Conservation (phyloP, 345 rosid species). For the Populus nigra region DNA sequence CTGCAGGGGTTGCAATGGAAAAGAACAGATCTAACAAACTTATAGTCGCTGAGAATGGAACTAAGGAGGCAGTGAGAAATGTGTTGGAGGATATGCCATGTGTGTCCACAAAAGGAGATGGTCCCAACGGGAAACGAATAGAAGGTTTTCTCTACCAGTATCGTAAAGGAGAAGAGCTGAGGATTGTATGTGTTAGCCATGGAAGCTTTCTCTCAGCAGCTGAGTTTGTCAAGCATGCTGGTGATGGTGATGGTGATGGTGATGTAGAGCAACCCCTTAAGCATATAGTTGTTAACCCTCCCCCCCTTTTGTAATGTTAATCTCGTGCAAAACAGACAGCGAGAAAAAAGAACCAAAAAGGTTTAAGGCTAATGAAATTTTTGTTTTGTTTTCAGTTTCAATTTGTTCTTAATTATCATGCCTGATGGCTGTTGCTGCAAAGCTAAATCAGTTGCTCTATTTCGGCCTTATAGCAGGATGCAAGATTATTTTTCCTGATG, state of each 20-base stretch:
- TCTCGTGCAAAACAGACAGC: neutral
- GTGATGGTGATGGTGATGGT: constrained; percentile 32
- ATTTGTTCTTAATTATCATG: neutral
- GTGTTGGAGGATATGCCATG: constrained; percentile 31
- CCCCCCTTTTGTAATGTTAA: constrained; percentile 33
- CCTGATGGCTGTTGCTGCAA: too few species aligned
- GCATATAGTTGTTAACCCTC: constrained; percentile 31
- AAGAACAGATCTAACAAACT: constrained; percentile 5
- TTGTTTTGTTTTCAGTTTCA: neutral
- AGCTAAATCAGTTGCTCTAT: neutral
- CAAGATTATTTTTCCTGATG: neutral
- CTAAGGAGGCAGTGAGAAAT: constrained; percentile 24
- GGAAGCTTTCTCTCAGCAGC: constrained; percentile 31
- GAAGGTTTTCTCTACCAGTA: constrained; percentile 32
- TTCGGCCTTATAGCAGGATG: neutral
- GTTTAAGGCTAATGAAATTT: constrained; percentile 8
- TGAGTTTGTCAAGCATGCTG: constrained; percentile 33
- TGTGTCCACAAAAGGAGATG: constrained; percentile 29
- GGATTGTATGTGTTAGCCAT: constrained; percentile 36
- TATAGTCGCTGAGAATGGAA: constrained; percentile 5
- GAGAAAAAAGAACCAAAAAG: neutral
- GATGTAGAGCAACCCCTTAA: constrained; percentile 29
- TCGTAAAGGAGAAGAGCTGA: constrained; percentile 28
- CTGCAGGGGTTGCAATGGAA: neutral
- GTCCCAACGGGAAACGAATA: constrained; percentile 24